A percentile compares a stretch with the other conserved stretches of the same genome.
Evolutionary conservation across 805 yeast genomes (phyloP).

Genomic region (Maudiozyma barnettii): DNA sequence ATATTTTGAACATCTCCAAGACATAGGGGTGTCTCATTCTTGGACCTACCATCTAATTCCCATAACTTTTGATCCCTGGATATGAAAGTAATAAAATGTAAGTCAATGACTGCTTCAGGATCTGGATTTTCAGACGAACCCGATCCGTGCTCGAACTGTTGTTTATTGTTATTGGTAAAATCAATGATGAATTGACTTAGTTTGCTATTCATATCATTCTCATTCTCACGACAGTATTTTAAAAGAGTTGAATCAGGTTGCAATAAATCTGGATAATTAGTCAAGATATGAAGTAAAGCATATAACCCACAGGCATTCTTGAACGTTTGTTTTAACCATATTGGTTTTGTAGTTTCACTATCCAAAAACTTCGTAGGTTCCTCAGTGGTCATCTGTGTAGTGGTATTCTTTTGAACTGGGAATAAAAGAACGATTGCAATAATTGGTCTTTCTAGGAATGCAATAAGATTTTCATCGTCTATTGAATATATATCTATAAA

Average conservation of each 20-base stretch:
- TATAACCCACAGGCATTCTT: slow-evolving; percentile 89
- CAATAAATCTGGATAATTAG: slow-evolving; percentile 28
- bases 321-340: slow-evolving; percentile 83
- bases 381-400: slow-evolving; percentile 41
- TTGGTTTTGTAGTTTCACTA: slow-evolving; percentile 7
- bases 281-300: slow-evolving; percentile 64
- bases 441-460: slow-evolving; percentile 74
- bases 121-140: slow-evolving; percentile 65
- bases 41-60: slow-evolving; percentile 78
- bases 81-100: slow-evolving; percentile 73
- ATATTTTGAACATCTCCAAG: slow-evolving; percentile 34
- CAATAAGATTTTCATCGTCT: slow-evolving; percentile 72
- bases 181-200: slow-evolving; percentile 13
- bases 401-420: slow-evolving; percentile 52
- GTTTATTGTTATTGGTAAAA: slow-evolving; percentile 17
- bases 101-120: slow-evolving; percentile 43
- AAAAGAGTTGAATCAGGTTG: slow-evolving; percentile 13
- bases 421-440: slow-evolving; percentile 69
- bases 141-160: slow-evolving; percentile 22
- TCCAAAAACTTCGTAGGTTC: not conserved
- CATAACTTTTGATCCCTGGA: slow-evolving; percentile 50
- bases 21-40: slow-evolving; percentile 56
- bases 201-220: slow-evolving; percentile 29
- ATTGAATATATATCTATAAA: slow-evolving; percentile 80
- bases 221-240: slow-evolving; percentile 26